Percentiles rank a stretch among this genome's conserved stretches.
These are phyloP conservation scores for Cryptococcus floricola DNA, from an alignment of 1,284 basidiomycete species.

Conservation along the genomic window DNA sequence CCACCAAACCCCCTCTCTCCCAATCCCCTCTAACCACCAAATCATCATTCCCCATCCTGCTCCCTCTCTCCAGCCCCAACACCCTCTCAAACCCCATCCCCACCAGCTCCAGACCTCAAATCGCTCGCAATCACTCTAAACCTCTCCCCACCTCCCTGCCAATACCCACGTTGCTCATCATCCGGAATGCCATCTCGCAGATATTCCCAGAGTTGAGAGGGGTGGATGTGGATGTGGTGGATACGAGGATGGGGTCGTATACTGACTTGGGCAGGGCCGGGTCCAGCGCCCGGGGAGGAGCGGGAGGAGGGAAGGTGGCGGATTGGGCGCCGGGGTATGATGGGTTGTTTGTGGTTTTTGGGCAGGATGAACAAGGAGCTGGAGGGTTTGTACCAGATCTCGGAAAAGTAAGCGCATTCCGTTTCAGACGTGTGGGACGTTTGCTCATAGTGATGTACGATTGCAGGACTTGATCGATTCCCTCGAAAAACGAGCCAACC, in stretches of 20 bases:
- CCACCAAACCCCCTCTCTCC: background rate
- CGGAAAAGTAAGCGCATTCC: conserved; percentile 14
- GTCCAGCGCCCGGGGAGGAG: conserved; percentile 2
- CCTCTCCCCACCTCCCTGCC: conserved; percentile 9
- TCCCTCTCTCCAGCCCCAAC: conserved; percentile 18
- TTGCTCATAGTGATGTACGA: background rate
- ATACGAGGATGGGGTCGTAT: conserved; percentile 34
- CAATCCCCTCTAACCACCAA: conserved; percentile 1
- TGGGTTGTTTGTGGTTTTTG: conserved; percentile 24
- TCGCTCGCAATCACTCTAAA: too few species aligned
- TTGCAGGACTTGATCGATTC: conserved; percentile 20
- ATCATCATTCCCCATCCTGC: conserved; percentile 13
- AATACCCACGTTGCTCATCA: conserved; percentile 16
- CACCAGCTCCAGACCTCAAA: too few species aligned
- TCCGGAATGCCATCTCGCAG: conserved; percentile 18
- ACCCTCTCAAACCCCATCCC: conserved; percentile 4
- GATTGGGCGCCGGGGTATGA: conserved; percentile 30
- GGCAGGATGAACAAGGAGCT: conserved; percentile 29
- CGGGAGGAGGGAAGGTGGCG: conserved; percentile 4
- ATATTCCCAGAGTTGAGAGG: conserved; percentile 21
- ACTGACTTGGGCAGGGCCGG: conserved; percentile 27
- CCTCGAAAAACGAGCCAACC: conserved; percentile 21
- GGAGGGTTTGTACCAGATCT: conserved; percentile 29
- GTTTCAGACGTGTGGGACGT: background rate
- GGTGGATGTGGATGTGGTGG: conserved; percentile 20